Base-by-base conservation (phyloP, 139 green algal species). In the Chlorokybus atmophyticus region DNA sequence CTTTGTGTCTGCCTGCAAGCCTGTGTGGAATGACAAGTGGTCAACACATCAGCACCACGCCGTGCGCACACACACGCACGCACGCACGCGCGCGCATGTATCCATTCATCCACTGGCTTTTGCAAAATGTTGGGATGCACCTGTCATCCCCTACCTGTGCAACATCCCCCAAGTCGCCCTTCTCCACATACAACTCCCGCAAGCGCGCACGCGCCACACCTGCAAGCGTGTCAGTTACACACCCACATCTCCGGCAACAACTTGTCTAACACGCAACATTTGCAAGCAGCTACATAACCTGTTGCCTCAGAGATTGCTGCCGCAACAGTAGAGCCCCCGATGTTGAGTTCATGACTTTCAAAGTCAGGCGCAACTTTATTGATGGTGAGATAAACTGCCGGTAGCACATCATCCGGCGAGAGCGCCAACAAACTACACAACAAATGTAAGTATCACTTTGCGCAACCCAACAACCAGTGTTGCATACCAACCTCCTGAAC, bases 111-210 rank as follows among this genome's bases (percentile, higher is more conserved):
- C 14, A 28, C 10, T 14, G 10, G 50, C 8, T 21, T 8, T 62
- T 75, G 66, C 64, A 77, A n/a, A n/a, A n/a, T n/a, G n/a, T n/a
- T n/a, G n/a, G n/a, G n/a, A n/a, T n/a, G n/a, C n/a, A n/a, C n/a
- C n/a, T n/a, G n/a, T n/a, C n/a, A n/a, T n/a, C n/a, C n/a, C n/a
- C n/a, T n/a, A n/a, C n/a, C n/a, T n/a, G 52, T 0, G 82, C 84
- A 26, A 90, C 81, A 60, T 93, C 85, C 0, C 86, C 86, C 29
- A 93, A 50, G 51, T 94, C 86, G 0, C 86, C 86, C 4, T 79
- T 29, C 25, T 72, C 6, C 2, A 51, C 62, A 62, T 94, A 90
- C 70, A 94, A 52, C 32, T 80, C 57, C 8, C 73, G 68, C 59
- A 93, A 60, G 19, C 67, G 72, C 5, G 38, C 51, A 6, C 57